Percentiles rank a stretch among this genome's conserved stretches.
These are phyloP conservation scores for Arctostaphylos glauca DNA, from an alignment of 148 eudicot genomes.

Conservation along the genomic window DNA sequence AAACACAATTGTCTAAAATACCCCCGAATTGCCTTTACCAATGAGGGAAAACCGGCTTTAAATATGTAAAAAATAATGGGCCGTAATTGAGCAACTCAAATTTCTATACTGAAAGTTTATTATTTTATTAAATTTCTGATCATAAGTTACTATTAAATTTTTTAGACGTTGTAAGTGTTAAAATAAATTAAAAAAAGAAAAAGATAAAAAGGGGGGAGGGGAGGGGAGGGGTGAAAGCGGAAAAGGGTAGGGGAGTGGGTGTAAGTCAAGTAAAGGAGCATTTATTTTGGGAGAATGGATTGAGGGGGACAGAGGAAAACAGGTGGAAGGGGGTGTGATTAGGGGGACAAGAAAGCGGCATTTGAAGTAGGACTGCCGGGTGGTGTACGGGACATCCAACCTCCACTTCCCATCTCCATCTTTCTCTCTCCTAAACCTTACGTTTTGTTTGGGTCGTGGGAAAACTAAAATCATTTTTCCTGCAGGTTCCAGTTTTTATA, in stretches of 20 bases:
- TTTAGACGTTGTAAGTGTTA: too few relatives aligned
- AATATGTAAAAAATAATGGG: too few relatives aligned
- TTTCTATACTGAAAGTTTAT: too few relatives aligned
- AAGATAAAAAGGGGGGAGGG: too few relatives aligned
- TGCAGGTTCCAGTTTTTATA: too few relatives aligned
- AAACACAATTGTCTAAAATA: conserved; percentile 9
- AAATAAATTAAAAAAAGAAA: too few relatives aligned
- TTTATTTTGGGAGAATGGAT: not conserved
- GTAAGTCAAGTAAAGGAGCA: conserved; percentile 20
- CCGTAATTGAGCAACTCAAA: too few relatives aligned
- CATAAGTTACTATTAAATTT: too few relatives aligned
- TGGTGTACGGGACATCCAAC: conserved; percentile 34
- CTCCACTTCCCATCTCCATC: not conserved
- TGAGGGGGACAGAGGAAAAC: conserved; percentile 41
- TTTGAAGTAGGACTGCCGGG: conserved; percentile 46
- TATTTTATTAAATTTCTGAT: too few relatives aligned
- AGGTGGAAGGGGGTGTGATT: conserved; percentile 17
- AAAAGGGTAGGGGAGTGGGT: conserved; percentile 4
- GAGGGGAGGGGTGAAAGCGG: conserved; percentile 18
- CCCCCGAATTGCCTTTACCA: not conserved
- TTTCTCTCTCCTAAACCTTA: not conserved
- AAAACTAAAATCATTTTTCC: too few relatives aligned
- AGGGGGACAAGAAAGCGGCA: conserved; percentile 60
- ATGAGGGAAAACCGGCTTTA: too few relatives aligned
- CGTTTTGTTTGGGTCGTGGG: not conserved